These are phyloP conservation scores for Diddensiella caesifluorescens DNA, from an alignment of 805 yeast genomes.

Conservation along the genomic window DNA sequence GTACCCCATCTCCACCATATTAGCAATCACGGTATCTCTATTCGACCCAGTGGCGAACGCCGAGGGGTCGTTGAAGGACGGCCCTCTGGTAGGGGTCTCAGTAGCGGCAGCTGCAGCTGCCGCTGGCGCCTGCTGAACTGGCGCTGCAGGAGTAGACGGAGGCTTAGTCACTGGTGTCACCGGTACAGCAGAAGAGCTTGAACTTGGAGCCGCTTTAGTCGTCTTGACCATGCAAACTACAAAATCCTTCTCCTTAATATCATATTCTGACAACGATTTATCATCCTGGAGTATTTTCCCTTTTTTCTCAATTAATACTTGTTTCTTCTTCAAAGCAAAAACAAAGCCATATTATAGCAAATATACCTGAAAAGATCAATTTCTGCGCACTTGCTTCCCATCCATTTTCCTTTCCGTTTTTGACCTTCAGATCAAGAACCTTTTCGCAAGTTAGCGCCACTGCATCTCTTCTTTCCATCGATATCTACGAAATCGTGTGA, in stretches of 20 bases:
- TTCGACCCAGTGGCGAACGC: constrained; percentile 63
- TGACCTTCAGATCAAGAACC: constrained; percentile 27
- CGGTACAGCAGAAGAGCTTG: constrained; percentile 24
- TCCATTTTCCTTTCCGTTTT: constrained; percentile 60
- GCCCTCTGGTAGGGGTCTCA: constrained; percentile 28
- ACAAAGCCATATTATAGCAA: no score
- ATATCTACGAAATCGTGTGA: no score
- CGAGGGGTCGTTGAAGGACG: constrained; percentile 33
- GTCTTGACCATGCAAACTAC: constrained; percentile 87
- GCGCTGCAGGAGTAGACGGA: constrained; percentile 25
- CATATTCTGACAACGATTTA: constrained; percentile 63
- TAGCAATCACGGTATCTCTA: constrained; percentile 70
- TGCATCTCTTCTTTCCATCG: constrained; percentile 24
- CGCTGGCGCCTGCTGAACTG: constrained; percentile 27
- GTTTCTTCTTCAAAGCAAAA: neutral
- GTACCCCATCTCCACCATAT: constrained; percentile 95
- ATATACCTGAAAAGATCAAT: constrained; percentile 76
- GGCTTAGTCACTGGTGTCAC: constrained; percentile 21
- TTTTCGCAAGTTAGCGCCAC: neutral
- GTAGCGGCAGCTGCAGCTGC: constrained; percentile 26
- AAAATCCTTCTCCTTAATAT: constrained; percentile 76
- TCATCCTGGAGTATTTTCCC: constrained; percentile 83
- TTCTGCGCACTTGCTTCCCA: constrained; percentile 73
- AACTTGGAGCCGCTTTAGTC: constrained; percentile 26
- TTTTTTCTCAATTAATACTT: constrained; percentile 8